Conservation (phyloP, 371 early-diverging fungal species). For the Choanephora cucurbitarum region DNA sequence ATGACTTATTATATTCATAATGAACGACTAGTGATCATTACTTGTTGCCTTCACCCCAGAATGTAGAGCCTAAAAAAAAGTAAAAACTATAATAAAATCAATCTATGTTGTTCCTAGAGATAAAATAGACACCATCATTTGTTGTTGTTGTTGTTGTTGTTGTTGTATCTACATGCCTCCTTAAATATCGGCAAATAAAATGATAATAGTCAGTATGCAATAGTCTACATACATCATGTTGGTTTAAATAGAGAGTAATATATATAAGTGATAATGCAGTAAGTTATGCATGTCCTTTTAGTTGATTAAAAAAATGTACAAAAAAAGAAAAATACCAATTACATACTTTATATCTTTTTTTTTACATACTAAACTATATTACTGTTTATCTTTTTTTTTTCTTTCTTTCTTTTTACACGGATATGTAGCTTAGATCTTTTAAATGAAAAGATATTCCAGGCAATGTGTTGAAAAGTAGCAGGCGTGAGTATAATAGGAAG, state of each 20-base stretch:
- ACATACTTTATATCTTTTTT: slow-evolving; percentile 2
- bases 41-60: too few relatives aligned
- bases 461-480: too few relatives aligned
- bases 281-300: slow-evolving; percentile 2
- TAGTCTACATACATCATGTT: not conserved
- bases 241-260: not conserved
- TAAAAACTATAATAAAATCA: not conserved
- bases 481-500: too few relatives aligned
- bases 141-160: not conserved
- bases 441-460: too few relatives aligned
- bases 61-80: too few relatives aligned
- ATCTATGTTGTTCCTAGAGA: too few relatives aligned
- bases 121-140: too few relatives aligned
- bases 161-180: not conserved
- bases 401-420: too few relatives aligned
- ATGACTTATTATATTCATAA: too few relatives aligned
- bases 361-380: not conserved
- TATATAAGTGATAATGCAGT: not conserved
- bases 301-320: not conserved
- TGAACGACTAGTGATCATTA: too few relatives aligned
- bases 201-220: not conserved
- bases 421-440: too few relatives aligned
- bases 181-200: not conserved
- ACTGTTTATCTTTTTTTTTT: too few relatives aligned
- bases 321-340: not conserved